Evolutionary conservation across 257 asterid genomes (phyloP), one percentile per base, ranked within the genome.

Genomic region (Gentiana straminea): DNA sequence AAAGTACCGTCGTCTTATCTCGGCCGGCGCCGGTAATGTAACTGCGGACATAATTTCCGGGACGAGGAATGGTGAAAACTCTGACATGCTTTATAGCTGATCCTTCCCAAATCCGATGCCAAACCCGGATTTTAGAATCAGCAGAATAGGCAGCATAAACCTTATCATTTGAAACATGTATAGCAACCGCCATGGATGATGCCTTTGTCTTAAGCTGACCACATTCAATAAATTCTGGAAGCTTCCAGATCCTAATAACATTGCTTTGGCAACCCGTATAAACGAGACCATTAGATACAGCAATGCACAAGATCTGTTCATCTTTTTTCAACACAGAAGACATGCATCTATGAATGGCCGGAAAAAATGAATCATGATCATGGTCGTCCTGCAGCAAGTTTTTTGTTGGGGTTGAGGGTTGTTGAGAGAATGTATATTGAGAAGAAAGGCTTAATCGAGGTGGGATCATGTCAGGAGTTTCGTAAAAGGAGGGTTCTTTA

Each of bases 51-150:
- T 79, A 87, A 58, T 81, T 79, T 32, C 84, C 96, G 48, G 86
- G 15, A 15, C 64, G 61, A 0, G 98, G 96, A 24, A 87, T 80
- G 0, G 94, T 87, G 2, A 89, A 92, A 1, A 87, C n/a, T 0
- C 96, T 58, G 57, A 77, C 86, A 59, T 91, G 98, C 70, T 80
- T 82, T 35, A 84, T 55, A 1, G 53, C 78, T 24, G 24, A 24
- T 5, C 92, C 96, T 45, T 91, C 95, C 95, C 96, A 91, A 32
- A 87, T 73, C 65, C 98, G 78, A 0, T 82, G 84, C 98, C 98
- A 87, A 7, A 91, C 82, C 84, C 98, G 65, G 61, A 91, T 78
- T 58, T 78, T 84, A 49, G 83, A 81, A 49, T 91, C 98, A 5
- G 84, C 82, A 24, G 24, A 24, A 38, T 79, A 87, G 4, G 95